Percentiles rank a stretch among this genome's conserved stretches.
These are phyloP conservation scores for Cryptosporidium muris DNA, from an alignment of 169 alveolate species.

Conservation along the genomic window DNA sequence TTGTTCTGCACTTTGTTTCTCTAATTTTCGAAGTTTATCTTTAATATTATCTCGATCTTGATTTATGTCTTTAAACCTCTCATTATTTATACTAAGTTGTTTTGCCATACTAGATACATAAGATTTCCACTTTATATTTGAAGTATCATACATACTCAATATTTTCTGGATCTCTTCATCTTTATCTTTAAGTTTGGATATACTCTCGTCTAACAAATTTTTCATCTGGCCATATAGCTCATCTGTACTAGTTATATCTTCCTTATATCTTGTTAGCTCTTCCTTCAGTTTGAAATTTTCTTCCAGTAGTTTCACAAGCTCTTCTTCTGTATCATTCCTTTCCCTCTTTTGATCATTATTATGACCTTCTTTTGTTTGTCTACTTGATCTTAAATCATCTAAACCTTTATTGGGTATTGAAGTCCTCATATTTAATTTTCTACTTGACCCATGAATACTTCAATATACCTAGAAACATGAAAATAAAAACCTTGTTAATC, in stretches of 20 bases:
- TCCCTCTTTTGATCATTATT: background rate
- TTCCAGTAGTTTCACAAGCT: background rate
- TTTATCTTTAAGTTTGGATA: slow-evolving; percentile 11
- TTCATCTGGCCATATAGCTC: slow-evolving; percentile 22
- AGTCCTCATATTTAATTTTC: too few relatives aligned
- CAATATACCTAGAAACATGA: too few relatives aligned
- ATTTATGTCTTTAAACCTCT: slow-evolving; percentile 16
- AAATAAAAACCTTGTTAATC: too few relatives aligned
- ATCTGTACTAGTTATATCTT: background rate
- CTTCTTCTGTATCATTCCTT: background rate
- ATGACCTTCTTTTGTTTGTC: background rate
- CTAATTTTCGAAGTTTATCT: slow-evolving; percentile 43
- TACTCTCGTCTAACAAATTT: slow-evolving; percentile 8
- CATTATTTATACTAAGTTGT: slow-evolving; percentile 23
- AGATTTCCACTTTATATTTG: slow-evolving; percentile 34
- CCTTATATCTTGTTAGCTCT: background rate
- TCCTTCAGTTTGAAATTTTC: background rate
- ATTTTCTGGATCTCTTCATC: slow-evolving; percentile 29
- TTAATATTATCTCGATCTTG: slow-evolving; percentile 22
- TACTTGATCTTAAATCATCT: too few relatives aligned
- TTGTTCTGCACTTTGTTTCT: slow-evolving; percentile 22
- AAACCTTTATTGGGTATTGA: too few relatives aligned
- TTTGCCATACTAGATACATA: slow-evolving; percentile 23
- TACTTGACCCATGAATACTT: too few relatives aligned
- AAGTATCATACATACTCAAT: background rate